Conservation (phyloP, 768 basidiomycete genomes). For the Tulasnella calospora region DNA sequence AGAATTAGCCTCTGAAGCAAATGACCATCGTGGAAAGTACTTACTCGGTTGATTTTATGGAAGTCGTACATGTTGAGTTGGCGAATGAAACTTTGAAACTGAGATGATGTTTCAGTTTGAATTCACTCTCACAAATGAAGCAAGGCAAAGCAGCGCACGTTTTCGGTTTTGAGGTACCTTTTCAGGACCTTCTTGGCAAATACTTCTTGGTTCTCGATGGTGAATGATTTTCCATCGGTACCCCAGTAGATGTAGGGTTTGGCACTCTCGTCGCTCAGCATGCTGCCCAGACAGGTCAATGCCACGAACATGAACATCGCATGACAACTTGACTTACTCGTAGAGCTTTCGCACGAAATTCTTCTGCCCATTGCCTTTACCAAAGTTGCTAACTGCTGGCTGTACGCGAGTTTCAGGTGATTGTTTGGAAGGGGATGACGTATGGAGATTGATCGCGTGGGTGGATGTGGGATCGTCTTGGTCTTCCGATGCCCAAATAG, state of each 20-base stretch:
- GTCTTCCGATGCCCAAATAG: not conserved
- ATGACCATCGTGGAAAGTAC: not conserved
- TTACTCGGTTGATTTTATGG: constrained; percentile 46
- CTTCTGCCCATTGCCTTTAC: not conserved
- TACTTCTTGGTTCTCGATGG: not conserved
- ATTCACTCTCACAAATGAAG: not conserved
- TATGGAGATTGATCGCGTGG: not conserved
- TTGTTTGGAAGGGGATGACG: not conserved
- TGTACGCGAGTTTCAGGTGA: not conserved
- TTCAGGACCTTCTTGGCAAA: not conserved
- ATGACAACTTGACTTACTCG: not conserved
- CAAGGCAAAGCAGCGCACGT: not conserved
- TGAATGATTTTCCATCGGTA: not conserved
- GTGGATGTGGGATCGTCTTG: not conserved
- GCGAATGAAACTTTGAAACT: constrained; percentile 92
- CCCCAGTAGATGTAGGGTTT: not conserved
- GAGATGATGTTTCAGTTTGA: not conserved
- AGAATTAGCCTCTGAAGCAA: not conserved
- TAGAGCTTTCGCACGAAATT: not conserved
- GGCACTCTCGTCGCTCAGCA: not conserved
- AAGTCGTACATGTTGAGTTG: constrained; percentile 97
- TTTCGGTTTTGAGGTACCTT: not conserved
- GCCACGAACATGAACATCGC: not conserved
- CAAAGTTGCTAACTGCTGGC: not conserved
- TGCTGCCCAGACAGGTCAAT: not conserved